Evolutionary conservation across 1,284 basidiomycete species (phyloP).

Genomic region (Austroboletus novae-zelandiae): DNA sequence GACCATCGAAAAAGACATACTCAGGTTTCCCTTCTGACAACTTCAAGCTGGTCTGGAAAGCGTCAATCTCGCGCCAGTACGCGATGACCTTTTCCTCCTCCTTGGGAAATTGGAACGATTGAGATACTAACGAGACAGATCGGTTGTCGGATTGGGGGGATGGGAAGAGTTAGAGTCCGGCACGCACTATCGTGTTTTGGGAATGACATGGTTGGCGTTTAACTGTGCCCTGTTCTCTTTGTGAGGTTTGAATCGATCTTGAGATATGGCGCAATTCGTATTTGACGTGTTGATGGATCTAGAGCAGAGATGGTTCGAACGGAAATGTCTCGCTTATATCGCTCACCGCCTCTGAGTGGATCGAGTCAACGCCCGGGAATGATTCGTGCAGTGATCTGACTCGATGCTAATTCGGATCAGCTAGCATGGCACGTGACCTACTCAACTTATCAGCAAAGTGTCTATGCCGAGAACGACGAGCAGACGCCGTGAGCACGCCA

Average conservation of each 20-base stretch:
- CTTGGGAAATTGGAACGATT: constrained; percentile 84
- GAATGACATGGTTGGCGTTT: constrained; percentile 24
- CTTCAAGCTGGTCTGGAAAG: constrained; percentile 93
- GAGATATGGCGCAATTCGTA: background rate
- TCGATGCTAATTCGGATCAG: too few relatives aligned
- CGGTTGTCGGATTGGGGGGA: background rate
- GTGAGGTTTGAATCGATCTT: background rate
- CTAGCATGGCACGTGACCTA: too few relatives aligned
- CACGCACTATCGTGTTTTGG: constrained; percentile 33
- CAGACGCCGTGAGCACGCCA: too few relatives aligned
- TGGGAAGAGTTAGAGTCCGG: background rate
- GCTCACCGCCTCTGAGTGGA: constrained; percentile 1
- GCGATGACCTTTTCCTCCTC: constrained; percentile 92
- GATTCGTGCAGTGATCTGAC: too few relatives aligned
- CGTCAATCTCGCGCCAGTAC: constrained; percentile 97
- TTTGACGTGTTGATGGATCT: background rate
- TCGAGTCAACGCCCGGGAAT: background rate
- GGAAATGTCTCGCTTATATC: background rate
- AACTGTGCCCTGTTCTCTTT: background rate
- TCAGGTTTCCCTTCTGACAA: constrained; percentile 87
- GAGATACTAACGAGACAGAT: constrained; percentile 48
- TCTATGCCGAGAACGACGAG: too few relatives aligned
- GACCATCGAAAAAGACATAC: constrained; percentile 97
- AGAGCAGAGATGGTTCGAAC: constrained; percentile 12
- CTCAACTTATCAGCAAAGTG: too few relatives aligned